These are phyloP conservation scores for Apiotrichum siamense DNA, from an alignment of 1,284 basidiomycete genomes.

Conservation along the genomic window DNA sequence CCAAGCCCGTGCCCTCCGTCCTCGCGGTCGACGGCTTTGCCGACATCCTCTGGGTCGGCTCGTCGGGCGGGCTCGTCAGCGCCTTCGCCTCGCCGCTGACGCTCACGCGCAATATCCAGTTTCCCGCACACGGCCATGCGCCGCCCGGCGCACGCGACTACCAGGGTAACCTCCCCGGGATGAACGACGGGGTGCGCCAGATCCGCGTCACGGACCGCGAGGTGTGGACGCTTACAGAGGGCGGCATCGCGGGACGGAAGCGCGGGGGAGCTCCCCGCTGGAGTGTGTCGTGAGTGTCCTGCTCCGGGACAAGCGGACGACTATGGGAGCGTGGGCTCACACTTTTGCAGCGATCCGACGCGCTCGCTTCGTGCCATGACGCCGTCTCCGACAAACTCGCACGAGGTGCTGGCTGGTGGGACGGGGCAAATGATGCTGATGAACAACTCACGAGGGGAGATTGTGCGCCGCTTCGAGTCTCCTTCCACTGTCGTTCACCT, in stretches of 20 bases:
- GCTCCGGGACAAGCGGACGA: too few relatives aligned
- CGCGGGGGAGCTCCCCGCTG: slow-evolving; percentile 46
- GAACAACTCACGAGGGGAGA: slow-evolving; percentile 66
- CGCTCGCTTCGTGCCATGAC: slow-evolving; percentile 44
- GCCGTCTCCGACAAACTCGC: slow-evolving; percentile 48
- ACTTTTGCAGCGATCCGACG: slow-evolving; percentile 29
- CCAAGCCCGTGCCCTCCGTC: slow-evolving; percentile 52
- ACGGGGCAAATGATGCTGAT: slow-evolving; percentile 59
- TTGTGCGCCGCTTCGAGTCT: slow-evolving; percentile 54
- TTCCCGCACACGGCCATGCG: slow-evolving; percentile 56
- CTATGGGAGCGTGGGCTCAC: neutral
- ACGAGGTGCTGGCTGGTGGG: slow-evolving; percentile 59
- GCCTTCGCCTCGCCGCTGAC: slow-evolving; percentile 61
- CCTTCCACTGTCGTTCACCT: slow-evolving; percentile 39
- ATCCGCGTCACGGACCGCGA: slow-evolving; percentile 67
- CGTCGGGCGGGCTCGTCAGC: slow-evolving; percentile 63
- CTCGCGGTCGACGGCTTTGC: slow-evolving; percentile 84
- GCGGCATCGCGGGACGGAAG: slow-evolving; percentile 42
- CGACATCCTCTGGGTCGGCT: slow-evolving; percentile 83
- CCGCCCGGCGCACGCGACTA: slow-evolving; percentile 35
- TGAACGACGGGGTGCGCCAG: slow-evolving; percentile 55
- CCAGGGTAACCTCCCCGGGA: slow-evolving; percentile 9
- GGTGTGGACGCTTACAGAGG: slow-evolving; percentile 52
- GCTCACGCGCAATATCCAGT: slow-evolving; percentile 58
- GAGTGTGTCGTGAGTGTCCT: slow-evolving; percentile 43